Evolutionary conservation across 1,139 yeast genomes (phyloP).

Genomic region (Candida freyschussii): DNA sequence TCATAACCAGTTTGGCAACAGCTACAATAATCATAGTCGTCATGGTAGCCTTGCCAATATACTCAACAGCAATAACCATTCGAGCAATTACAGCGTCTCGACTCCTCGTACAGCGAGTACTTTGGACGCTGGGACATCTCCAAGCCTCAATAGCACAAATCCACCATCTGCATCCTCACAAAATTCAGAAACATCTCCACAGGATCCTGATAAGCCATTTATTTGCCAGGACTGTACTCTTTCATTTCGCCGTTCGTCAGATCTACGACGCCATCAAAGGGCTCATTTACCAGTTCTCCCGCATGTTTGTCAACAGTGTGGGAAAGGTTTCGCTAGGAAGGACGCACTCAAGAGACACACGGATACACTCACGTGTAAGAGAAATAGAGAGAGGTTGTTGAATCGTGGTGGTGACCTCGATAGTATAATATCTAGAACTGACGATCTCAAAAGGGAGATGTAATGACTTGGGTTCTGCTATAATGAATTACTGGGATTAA

Average conservation of each 20-base stretch:
- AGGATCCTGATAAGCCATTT: conserved; percentile 22
- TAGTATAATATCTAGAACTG: conserved; percentile 3
- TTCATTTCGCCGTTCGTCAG: conserved; percentile 59
- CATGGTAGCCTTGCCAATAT: too few species aligned
- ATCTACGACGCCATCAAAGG: conserved; percentile 61
- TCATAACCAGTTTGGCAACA: too few species aligned
- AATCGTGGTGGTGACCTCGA: conserved; percentile 28
- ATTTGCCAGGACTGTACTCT: conserved; percentile 39
- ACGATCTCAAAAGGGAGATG: conserved; percentile 1
- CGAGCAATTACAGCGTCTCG: too few species aligned
- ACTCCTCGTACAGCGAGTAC: too few species aligned
- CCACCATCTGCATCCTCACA: conserved; percentile 2
- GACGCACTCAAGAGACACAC: conserved; percentile 73
- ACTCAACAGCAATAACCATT: too few species aligned
- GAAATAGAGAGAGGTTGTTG: conserved; percentile 52
- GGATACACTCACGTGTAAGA: conserved; percentile 66
- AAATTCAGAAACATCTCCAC: too few species aligned
- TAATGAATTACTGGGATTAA: too few species aligned
- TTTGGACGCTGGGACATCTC: too few species aligned
- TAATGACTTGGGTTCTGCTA: too few species aligned
- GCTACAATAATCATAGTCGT: too few species aligned
- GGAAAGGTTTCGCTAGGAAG: conserved; percentile 77
- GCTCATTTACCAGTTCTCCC: conserved; percentile 49
- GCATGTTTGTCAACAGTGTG: conserved; percentile 68
- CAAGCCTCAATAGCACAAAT: too few species aligned